Evolutionary conservation across 306 rosid species (phyloP).

Genomic region (Malus asiatica): DNA sequence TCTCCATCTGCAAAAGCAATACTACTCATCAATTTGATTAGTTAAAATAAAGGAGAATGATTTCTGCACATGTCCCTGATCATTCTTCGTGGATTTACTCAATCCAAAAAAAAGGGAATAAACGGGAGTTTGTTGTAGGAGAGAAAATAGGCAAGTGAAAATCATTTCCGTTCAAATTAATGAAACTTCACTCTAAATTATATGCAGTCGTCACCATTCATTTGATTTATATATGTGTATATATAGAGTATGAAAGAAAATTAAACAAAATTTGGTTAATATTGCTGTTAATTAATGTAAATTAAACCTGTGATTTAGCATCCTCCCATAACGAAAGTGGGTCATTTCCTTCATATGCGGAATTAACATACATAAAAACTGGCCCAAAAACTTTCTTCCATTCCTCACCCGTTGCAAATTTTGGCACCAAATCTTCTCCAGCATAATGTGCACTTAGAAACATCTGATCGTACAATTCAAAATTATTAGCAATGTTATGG

Average conservation of each 20-base stretch:
- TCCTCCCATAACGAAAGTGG: constrained; percentile 32
- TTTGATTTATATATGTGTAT: background rate
- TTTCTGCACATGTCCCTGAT: background rate
- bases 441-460: constrained; percentile 48
- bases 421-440: constrained; percentile 41
- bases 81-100: background rate
- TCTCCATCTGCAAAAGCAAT: constrained; percentile 14
- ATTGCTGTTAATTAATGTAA: background rate
- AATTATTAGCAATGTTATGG: background rate
- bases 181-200: background rate
- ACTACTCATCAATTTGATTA: background rate
- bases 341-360: constrained; percentile 18
- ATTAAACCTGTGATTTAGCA: constrained; percentile 35
- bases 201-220: background rate
- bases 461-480: constrained; percentile 14
- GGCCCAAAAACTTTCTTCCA: constrained; percentile 55
- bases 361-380: constrained; percentile 33
- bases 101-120: background rate
- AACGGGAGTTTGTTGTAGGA: background rate
- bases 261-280: background rate
- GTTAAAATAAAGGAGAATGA: background rate
- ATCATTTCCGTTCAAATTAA: background rate
- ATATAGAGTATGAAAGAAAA: background rate
- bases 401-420: constrained; percentile 25
- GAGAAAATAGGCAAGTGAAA: background rate